phyloP scores from a whole-genome alignment of 371 early-diverging fungal species.

The Rhizopus arrhizus region DNA sequence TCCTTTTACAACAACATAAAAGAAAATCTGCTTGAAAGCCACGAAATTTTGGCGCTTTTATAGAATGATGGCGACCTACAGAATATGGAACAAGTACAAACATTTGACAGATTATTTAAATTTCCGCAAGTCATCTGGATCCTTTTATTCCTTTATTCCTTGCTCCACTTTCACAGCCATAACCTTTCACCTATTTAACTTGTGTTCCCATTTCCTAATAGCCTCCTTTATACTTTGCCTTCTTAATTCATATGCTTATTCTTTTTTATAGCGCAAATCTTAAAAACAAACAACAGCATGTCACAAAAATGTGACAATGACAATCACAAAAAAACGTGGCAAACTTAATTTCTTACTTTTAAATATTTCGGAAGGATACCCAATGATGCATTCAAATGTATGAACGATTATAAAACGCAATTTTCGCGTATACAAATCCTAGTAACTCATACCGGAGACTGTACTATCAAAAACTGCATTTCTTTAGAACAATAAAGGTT shows the following conservation, averaged over 20 bases:
- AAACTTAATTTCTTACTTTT: conserved; percentile 2
- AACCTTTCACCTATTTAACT: neutral
- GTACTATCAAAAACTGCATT: too few relatives aligned
- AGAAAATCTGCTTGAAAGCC: neutral
- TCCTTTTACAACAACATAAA: neutral
- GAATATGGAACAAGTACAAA: neutral
- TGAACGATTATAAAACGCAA: neutral
- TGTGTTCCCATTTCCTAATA: neutral
- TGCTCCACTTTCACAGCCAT: too few relatives aligned
- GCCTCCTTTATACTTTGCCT: neutral
- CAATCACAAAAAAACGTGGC: conserved; percentile 1
- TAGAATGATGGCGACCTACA: neutral
- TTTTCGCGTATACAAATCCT: neutral
- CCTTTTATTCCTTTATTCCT: neutral
- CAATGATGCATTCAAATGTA: too few relatives aligned
- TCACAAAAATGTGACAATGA: conserved; percentile 4
- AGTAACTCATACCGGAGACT: too few relatives aligned
- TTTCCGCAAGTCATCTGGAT: neutral
- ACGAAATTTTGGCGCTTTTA: neutral
- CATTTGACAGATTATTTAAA: neutral
- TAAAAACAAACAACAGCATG: neutral
- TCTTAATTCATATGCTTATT: neutral
- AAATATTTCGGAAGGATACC: neutral
- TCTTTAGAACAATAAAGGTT: too few relatives aligned
- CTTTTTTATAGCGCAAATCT: neutral